Evolutionary conservation across 2,329 filamentous ascomycete genomes (phyloP), one percentile per base, ranked within the genome.

Genomic region (Fonsecaea pedrosoi): DNA sequence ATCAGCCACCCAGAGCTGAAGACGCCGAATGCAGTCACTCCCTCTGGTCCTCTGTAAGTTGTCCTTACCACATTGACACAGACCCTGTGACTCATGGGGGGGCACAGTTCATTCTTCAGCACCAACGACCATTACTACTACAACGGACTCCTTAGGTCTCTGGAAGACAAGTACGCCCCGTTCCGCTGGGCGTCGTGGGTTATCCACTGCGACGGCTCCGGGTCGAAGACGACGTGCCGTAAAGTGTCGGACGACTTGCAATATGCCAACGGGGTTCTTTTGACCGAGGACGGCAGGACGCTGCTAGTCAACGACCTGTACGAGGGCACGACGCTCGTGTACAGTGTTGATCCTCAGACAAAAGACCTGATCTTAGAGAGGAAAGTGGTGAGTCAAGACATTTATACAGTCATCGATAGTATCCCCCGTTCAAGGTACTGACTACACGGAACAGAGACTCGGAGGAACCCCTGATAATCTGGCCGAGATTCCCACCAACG

Each of bases 71-170:
- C 5, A 12, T 12, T 4, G 30, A 35, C 25, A 37, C 7, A n/a
- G 8, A 32, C 10, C 42, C 37, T 25, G 35, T 18, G 8, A 25
- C 21, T 21, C 13, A 45, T 13, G 25, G 35, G 25, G 35, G 6
- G 15, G 6, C 3, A 18, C 9, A 59, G 56, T 1, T 59, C 56
- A 18, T 59, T 59, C 13, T 59, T 59, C 38, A 25, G n/a, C 35
- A 38, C 35, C 35, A 59, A 59, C 15, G 56, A 59, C 37, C 56
- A 59, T 21, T 59, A 59, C 13, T 59, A 59, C 56, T 59, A 59
- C 35, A 59, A 59, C 35, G 56, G 56, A 4, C 4, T 59, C 25
- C 21, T 37, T 2, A 13, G 56, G 7, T 32, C n/a, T 9, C 8
- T 59, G 3, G 56, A 59, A 13, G 56, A 59, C 35, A 59, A 59